Base-by-base conservation (phyloP, 306 rosid species). In the Alnus glutinosa region DNA sequence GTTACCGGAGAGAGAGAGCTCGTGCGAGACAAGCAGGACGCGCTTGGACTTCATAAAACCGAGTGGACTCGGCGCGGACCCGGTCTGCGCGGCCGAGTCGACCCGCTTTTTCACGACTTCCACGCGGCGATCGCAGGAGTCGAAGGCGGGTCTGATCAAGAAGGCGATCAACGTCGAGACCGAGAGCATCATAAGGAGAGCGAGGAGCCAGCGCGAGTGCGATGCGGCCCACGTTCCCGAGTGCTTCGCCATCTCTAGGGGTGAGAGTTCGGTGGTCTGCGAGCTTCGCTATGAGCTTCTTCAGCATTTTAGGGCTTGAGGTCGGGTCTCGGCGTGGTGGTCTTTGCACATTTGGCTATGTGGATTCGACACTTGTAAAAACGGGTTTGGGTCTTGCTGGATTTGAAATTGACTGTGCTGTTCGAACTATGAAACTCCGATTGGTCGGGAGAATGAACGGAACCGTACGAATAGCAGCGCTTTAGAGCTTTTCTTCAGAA, bases 21-120 rank as follows among this genome's bases (percentile, higher is more conserved):
- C 93, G 54, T 93, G 98, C 0, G 98, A 93, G 57, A 91, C 98
- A 86, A 93, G 83, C 23, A 91, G 91, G 36, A 93, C 98, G 15
- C 87, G 92, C 86, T 88, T 93, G 9, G 98, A 93, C 84, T 93
- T 93, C 97, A 93, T 91, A 81, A 89, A 91, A 14, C 77, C 80
- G 3, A 93, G 86, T 58, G 91, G 92, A 77, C 81, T 87, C 10
- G 89, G 77, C 37, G 67, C 75, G 28, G 48, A 67, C 23, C 47
- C 78, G 15, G 66, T 39, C 57, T 36, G 85, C 44, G 67, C 30
- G 1, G 82, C 55, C 7, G 92, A 76, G 28, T 61, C 82, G 81
- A 83, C 83, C 83, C 73, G 77, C 86, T 70, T 79, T 69, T 64
- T 47, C 85, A 19, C 18, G 9, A 18, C 5, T 14, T n/a, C 50